These are phyloP conservation scores for Leishmania mexicana DNA, from an alignment of 208 protist genomes.

Conservation along the genomic window DNA sequence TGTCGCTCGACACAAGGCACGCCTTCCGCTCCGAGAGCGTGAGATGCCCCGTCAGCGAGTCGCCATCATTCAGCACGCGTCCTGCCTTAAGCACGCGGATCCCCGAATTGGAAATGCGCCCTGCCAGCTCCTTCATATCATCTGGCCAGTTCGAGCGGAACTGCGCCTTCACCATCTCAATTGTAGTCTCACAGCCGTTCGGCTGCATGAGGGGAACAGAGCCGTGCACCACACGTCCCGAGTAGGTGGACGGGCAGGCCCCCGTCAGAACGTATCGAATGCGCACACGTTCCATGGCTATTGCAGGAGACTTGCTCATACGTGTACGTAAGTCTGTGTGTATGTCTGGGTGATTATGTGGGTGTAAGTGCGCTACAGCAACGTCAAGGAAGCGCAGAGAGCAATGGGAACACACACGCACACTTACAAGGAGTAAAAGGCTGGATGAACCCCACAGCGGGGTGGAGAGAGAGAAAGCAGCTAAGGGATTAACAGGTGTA, in stretches of 20 bases:
- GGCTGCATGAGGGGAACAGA: conserved; percentile 45
- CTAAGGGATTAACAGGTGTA: neutral
- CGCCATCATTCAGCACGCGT: conserved; percentile 48
- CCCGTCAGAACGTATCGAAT: conserved; percentile 79
- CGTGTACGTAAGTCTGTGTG: neutral
- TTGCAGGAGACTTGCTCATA: neutral
- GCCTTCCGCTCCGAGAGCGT: conserved; percentile 37
- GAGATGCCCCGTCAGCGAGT: conserved; percentile 39
- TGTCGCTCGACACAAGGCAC: conserved; percentile 20
- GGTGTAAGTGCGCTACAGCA: neutral
- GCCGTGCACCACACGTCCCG: conserved; percentile 62
- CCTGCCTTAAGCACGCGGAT: conserved; percentile 76
- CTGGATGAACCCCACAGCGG: neutral
- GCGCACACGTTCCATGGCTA: conserved; percentile 37
- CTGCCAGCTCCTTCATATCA: conserved; percentile 56
- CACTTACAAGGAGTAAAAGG: neutral
- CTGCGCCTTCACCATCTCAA: conserved; percentile 43
- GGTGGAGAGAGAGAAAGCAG: neutral
- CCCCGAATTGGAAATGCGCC: conserved; percentile 29
- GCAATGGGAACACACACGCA: neutral
- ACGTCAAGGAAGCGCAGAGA: neutral
- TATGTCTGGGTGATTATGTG: neutral
- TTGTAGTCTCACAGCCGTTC: conserved; percentile 48
- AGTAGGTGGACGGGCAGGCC: conserved; percentile 59
- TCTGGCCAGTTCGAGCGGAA: conserved; percentile 66